Evolutionary conservation across 1,284 basidiomycete genomes (phyloP), one percentile per base, ranked within the genome.

Genomic region (Coniferiporia sulphurascens): DNA sequence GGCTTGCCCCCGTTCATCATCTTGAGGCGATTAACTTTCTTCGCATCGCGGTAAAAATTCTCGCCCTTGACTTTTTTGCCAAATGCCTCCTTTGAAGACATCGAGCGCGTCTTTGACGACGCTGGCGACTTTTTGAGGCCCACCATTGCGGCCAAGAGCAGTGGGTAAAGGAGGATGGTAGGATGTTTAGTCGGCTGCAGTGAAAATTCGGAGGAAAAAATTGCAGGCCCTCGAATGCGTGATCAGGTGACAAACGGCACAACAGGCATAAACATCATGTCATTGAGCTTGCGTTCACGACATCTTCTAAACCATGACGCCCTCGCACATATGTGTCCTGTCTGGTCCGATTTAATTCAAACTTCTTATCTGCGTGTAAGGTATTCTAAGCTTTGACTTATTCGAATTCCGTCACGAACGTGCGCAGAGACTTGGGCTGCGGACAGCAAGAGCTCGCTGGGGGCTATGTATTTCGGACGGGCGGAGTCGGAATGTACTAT

Each of bases 1-100:
- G 95, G 85, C 75, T 94, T 95, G 49, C 93, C 93, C 61, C 93
- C 89, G 65, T 83, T 91, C 65, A 96, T 82, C 89, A 98, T 90
- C 79, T 95, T 96, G 56, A 94, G 82, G 62, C 87, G 78, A 41
- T 80, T 78, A 35, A 87, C 92, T 65, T 86, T 79, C 72, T 96
- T 97, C 49, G 91, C 92, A 89, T 93, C 84, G 73, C 91, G 88
- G 74, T 95, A 95, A 74, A 95, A 95, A 72, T 93, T 95, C 76
- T 94, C 91, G 67, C 92, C 92, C 73, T 91, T 95, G 65, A 91
- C 85, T 69, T 82, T 87, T 69, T 86, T 85, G 13, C 57, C 57
- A n/a, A 59, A 52, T 6, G 58, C 52, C 22, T 56, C 54, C 15
- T 55, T 59, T 1, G 61, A 62, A 9, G 61, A 55, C 7, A 52